phyloP scores from a whole-genome alignment of 2,329 filamentous ascomycete genomes.

The Colletotrichum lupini region DNA sequence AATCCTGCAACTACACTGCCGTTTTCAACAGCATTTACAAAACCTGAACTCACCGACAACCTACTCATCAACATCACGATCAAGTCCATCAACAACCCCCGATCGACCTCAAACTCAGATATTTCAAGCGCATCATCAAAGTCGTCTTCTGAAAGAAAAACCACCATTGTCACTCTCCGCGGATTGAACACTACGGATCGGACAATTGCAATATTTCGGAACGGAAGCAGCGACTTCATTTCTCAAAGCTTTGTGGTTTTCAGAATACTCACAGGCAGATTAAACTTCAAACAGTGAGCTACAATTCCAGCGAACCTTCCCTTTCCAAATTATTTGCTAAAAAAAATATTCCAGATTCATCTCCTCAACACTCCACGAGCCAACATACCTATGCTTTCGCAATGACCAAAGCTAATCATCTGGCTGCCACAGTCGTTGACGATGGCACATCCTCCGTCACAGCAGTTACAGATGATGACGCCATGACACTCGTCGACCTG shows the following conservation, averaged over 20 bases:
- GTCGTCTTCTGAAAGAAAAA: neutral
- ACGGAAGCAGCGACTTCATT: neutral
- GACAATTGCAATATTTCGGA: neutral
- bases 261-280: neutral
- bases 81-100: neutral
- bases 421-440: neutral
- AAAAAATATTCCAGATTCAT: neutral
- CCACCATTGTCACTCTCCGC: neutral
- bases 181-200: neutral
- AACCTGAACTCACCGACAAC: neutral
- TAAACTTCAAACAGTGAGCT: neutral
- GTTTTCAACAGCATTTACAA: neutral
- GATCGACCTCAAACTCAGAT: neutral
- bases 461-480: slow-evolving; percentile 1
- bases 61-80: neutral
- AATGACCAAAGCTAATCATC: slow-evolving; percentile 14
- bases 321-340: neutral
- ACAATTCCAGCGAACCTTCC: neutral
- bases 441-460: slow-evolving; percentile 14
- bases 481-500: slow-evolving; percentile 20
- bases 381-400: neutral
- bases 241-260: neutral
- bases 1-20: neutral
- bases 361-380: neutral
- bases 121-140: neutral